Conservation (phyloP, 2,329 filamentous ascomycete genomes). For the Exophiala lecanii-corni region DNA sequence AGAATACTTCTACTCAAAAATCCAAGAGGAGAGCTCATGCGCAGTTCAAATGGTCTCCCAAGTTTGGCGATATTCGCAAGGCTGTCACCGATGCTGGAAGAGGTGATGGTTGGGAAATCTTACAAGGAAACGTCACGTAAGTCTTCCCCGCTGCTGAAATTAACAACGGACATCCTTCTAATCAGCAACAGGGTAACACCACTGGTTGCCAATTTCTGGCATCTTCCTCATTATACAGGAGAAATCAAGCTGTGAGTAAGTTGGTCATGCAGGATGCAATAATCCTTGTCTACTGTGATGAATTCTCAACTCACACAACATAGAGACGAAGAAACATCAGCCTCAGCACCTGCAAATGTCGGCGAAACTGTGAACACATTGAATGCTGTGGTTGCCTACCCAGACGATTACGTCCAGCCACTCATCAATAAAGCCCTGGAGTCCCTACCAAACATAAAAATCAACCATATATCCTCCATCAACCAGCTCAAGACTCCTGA, state of each 20-base stretch:
- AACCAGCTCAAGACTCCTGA: slow-evolving; percentile 44
- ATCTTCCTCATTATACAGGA: slow-evolving; percentile 59
- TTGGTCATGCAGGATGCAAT: slow-evolving; percentile 6
- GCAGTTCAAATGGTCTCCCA: slow-evolving; percentile 92
- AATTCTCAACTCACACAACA: neutral
- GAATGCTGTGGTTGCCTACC: slow-evolving; percentile 75
- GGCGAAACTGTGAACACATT: slow-evolving; percentile 35
- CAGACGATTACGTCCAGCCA: slow-evolving; percentile 83
- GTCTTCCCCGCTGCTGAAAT: slow-evolving; percentile 42
- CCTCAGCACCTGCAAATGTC: neutral
- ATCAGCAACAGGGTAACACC: slow-evolving; percentile 90
- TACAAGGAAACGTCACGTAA: slow-evolving; percentile 72
- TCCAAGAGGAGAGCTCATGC: slow-evolving; percentile 60
- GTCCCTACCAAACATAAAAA: slow-evolving; percentile 52
- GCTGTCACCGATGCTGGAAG: slow-evolving; percentile 75
- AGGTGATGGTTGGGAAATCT: slow-evolving; percentile 89
- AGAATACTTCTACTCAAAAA: slow-evolving; percentile 26
- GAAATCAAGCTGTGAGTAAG: slow-evolving; percentile 80
- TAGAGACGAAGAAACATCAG: neutral
- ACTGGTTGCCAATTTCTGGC: slow-evolving; percentile 88
- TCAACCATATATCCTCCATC: slow-evolving; percentile 52
- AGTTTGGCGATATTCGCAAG: slow-evolving; percentile 79
- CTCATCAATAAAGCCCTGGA: slow-evolving; percentile 71
- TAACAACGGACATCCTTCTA: too few relatives aligned
- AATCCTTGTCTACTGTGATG: neutral